These are phyloP conservation scores for Cyberlindnera euphorbiae DNA, from an alignment of 805 yeast species.

Conservation along the genomic window DNA sequence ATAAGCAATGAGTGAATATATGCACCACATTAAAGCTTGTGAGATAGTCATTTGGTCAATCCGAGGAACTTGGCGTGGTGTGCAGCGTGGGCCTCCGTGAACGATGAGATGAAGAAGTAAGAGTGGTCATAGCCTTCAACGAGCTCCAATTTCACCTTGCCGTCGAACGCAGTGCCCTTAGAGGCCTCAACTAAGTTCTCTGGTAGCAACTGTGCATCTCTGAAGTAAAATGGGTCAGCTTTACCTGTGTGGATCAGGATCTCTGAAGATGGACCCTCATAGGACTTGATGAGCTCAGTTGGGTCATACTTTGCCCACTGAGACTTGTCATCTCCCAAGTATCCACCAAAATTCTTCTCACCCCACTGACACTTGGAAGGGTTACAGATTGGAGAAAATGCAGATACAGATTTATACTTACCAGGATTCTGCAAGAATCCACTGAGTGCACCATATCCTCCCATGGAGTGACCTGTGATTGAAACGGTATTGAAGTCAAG, in stretches of 20 bases:
- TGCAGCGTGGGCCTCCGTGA: slow-evolving; percentile 76
- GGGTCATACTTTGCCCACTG: slow-evolving; percentile 81
- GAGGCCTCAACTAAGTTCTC: slow-evolving; percentile 60
- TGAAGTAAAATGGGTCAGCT: slow-evolving; percentile 64
- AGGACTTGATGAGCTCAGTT: slow-evolving; percentile 58
- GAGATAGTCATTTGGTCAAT: slow-evolving; percentile 22
- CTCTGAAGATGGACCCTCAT: slow-evolving; percentile 47
- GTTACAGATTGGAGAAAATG: slow-evolving; percentile 86
- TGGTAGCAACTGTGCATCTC: slow-evolving; percentile 65
- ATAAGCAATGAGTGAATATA: slow-evolving; percentile 20
- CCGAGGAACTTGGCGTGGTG: slow-evolving; percentile 73
- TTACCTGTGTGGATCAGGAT: slow-evolving; percentile 83
- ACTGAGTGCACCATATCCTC: slow-evolving; percentile 89
- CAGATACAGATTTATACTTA: slow-evolving; percentile 72
- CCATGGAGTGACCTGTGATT: slow-evolving; percentile 98
- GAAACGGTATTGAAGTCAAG: slow-evolving; percentile 65
- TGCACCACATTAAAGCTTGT: slow-evolving; percentile 1
- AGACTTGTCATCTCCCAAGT: slow-evolving; percentile 52
- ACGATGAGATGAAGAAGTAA: slow-evolving; percentile 77
- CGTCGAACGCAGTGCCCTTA: slow-evolving; percentile 52
- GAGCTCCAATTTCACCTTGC: slow-evolving; percentile 50
- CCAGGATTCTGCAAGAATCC: slow-evolving; percentile 66
- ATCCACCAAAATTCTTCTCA: slow-evolving; percentile 71
- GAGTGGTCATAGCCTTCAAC: slow-evolving; percentile 90
- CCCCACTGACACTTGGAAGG: slow-evolving; percentile 87